Evolutionary conservation across 225 moss, liverwort and hornwort genomes (phyloP), one percentile per base, ranked within the genome.

Genomic region (Bryum argenteum): DNA sequence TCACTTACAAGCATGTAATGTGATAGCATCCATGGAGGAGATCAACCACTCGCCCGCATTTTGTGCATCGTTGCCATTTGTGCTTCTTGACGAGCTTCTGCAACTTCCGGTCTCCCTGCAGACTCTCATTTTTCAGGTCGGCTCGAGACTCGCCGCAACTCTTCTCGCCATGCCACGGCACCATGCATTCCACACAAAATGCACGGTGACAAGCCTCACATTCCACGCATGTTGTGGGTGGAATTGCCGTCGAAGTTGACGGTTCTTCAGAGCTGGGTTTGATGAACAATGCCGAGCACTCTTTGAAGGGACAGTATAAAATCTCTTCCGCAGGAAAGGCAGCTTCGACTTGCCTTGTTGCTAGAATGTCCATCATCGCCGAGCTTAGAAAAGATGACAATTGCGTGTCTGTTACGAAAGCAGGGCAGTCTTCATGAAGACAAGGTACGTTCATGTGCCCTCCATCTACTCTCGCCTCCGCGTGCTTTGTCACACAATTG

Each of bases 21-120:
- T 87, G 84, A 48, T 37, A 37, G 58, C 87, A 87, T 0, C 87
- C 84, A 6, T 7, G 8, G 33, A 3, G 59, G 22, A 70, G 81
- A 62, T 87, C 87, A 9, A 87, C 44, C 9, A 84, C 0, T 7
- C 57, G 70, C 22, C 78, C 58, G n/a, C 84, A 87, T 24, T 79
- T 20, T 43, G 58, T 70, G 81, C 78, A 87, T n/a, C 63, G 54
- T 63, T 79, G 80, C 84, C 84, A 87, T 40, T 84, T 79, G 58
- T 73, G 41, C 75, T 33, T 5, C 26, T 40, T 5, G 2, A 76
- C 84, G 10, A 87, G 72, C 16, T 77, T 12, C 16, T 63, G 60
- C 20, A 86, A 28, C 59, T 80, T 75, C 57, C 74, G 28, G 38
- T 82, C 83, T 38, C 78, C 80, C 57, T 22, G 17, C 9, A 80